Conservation (phyloP, 2,329 filamentous ascomycete genomes). For the Alternaria triticimaculans region DNA sequence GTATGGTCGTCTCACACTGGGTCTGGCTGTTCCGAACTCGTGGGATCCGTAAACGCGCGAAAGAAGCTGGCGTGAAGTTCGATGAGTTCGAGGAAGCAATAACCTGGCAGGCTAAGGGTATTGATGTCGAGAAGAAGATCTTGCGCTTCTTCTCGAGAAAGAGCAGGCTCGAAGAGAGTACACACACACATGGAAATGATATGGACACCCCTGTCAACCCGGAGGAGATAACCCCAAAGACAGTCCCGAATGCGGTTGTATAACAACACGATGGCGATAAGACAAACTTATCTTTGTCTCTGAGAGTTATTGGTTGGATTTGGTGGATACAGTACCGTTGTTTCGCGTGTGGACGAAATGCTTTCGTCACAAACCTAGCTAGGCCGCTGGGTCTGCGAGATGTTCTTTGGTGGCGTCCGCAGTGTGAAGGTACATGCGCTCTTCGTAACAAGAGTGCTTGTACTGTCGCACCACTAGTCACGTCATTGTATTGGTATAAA, state of each 20-base stretch:
- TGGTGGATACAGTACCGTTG: background rate
- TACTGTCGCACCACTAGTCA: background rate
- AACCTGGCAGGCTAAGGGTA: conserved; percentile 30
- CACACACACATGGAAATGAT: background rate
- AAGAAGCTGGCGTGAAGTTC: conserved; percentile 43
- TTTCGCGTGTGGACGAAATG: background rate
- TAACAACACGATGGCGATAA: background rate
- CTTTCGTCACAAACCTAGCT: background rate
- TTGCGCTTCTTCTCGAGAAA: conserved; percentile 6
- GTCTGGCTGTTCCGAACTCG: conserved; percentile 63
- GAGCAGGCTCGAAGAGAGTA: background rate
- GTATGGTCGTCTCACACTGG: conserved; percentile 63
- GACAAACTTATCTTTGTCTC: background rate
- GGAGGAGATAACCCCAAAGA: conserved; percentile 12
- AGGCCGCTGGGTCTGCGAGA: background rate
- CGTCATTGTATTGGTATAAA: too few relatives aligned
- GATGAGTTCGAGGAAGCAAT: conserved; percentile 58
- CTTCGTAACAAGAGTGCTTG: background rate
- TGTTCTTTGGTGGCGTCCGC: background rate
- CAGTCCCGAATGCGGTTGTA: conserved; percentile 25
- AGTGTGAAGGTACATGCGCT: background rate
- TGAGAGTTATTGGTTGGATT: background rate
- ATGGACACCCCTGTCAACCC: background rate
- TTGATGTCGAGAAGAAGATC: conserved; percentile 26
- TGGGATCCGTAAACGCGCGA: conserved; percentile 56